Evolutionary conservation across 305 asterid genomes (phyloP).

Genomic region (Rubia tinctorum): DNA sequence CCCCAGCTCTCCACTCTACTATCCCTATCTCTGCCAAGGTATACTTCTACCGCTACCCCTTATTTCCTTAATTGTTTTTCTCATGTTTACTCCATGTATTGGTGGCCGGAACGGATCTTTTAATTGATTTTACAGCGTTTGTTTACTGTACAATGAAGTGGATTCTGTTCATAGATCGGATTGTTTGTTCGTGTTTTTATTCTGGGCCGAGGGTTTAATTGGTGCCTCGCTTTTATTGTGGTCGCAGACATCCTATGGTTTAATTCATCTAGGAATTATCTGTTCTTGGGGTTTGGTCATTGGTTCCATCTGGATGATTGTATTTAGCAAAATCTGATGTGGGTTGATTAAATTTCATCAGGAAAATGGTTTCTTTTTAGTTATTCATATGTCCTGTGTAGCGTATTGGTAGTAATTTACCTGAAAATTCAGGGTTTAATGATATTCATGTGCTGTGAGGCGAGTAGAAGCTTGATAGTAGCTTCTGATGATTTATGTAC

Average conservation of each 20-base stretch:
- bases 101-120: background rate
- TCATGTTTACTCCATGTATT: background rate
- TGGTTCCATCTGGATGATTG: background rate
- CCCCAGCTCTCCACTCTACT: background rate
- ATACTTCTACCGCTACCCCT: background rate
- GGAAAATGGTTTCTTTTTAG: background rate
- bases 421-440: background rate
- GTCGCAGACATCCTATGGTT: background rate
- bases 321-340: background rate
- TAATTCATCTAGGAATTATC: background rate
- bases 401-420: background rate
- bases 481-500: background rate
- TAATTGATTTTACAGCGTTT: background rate
- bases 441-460: background rate
- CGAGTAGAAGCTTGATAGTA: background rate
- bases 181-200: background rate
- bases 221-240: background rate
- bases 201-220: background rate
- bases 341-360: too few species aligned
- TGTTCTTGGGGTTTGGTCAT: background rate
- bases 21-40: background rate
- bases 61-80: background rate
- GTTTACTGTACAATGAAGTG: background rate
- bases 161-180: conserved; percentile 2
- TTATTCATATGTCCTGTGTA: too few species aligned